phyloP scores from a whole-genome alignment of 495 filamentous ascomycete genomes.

The Neurospora sp. region DNA sequence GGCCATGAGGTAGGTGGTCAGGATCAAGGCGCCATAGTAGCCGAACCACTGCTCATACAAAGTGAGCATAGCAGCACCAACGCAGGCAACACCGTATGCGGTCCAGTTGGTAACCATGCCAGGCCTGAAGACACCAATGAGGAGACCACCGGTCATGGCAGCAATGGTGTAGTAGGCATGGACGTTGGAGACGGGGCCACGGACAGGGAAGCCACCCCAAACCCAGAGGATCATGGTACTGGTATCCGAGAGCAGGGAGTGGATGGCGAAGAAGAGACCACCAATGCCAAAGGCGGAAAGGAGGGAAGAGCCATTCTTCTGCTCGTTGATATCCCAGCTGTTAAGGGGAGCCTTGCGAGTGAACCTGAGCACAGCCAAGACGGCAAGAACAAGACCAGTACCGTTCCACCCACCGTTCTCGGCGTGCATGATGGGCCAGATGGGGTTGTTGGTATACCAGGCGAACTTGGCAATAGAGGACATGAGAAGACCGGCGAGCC shows the following conservation, averaged over 20 bases:
- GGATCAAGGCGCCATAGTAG: constrained; percentile 70
- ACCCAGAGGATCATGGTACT: constrained; percentile 99
- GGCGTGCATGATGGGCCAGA: constrained; percentile 89
- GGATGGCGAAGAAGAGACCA: constrained; percentile 81
- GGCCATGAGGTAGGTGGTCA: constrained; percentile 77
- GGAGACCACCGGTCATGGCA: constrained; percentile 76
- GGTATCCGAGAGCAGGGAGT: constrained; percentile 89
- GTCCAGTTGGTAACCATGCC: constrained; percentile 69
- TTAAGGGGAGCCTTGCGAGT: constrained; percentile 48
- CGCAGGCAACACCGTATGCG: constrained; percentile 62
- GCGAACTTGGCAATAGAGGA: constrained; percentile 90
- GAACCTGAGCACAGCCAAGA: constrained; percentile 63
- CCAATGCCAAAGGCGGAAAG: constrained; percentile 69
- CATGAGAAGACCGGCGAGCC: constrained; percentile 69
- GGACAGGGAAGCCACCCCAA: constrained; percentile 95
- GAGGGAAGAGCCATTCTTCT: constrained; percentile 53
- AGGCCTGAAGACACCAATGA: constrained; percentile 65
- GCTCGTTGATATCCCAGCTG: constrained; percentile 31
- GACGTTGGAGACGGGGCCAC: constrained; percentile 78
- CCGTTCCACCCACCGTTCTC: constrained; percentile 92
- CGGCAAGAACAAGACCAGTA: constrained; percentile 61
- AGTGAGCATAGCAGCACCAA: constrained; percentile 75
- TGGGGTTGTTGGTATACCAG: constrained; percentile 90
- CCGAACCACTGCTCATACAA: constrained; percentile 76
- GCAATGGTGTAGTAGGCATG: constrained; percentile 79